Evolutionary conservation across 192 early-diverging fungal species (phyloP).

Genomic region (Borealophlyctis nickersoniae): DNA sequence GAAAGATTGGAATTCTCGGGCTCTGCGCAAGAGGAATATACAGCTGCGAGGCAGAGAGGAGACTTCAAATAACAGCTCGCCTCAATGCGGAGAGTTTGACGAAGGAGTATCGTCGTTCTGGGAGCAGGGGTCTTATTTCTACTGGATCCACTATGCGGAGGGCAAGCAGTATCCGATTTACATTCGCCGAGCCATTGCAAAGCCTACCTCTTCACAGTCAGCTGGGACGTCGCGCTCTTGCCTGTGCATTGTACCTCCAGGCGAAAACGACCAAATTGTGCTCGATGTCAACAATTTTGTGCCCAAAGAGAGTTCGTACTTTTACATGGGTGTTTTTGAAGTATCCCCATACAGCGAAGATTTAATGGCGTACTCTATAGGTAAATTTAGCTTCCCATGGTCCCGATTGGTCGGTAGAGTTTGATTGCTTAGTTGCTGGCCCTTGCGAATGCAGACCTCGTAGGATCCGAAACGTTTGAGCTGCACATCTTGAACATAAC

Average conservation of each 20-base stretch:
- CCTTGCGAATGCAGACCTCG: no score
- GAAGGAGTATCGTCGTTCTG: constrained; percentile 11
- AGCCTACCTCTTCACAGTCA: no score
- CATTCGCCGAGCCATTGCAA: background rate
- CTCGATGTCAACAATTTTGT: constrained; percentile 23
- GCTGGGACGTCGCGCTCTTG: background rate
- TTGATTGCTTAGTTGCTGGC: no score
- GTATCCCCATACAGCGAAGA: constrained; percentile 18
- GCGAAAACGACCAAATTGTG: constrained; percentile 1
- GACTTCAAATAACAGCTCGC: constrained; percentile 6
- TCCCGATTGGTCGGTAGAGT: no score
- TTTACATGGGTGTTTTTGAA: constrained; percentile 41
- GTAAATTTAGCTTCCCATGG: constrained; percentile 21
- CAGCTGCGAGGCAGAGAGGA: background rate
- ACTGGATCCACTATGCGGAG: constrained; percentile 13
- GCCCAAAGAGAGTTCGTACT: constrained; percentile 9
- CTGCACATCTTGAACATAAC: constrained; percentile 23
- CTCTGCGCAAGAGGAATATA: constrained; percentile 1
- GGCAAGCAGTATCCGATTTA: constrained; percentile 3
- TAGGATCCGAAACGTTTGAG: constrained; percentile 30
- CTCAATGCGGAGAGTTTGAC: constrained; percentile 11
- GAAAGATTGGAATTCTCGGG: constrained; percentile 3
- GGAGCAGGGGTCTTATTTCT: constrained; percentile 26
- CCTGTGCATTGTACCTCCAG: background rate
- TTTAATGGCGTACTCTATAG: constrained; percentile 34